These are phyloP conservation scores for Naganishia kalamii DNA, from an alignment of 768 basidiomycete genomes.

Conservation along the genomic window DNA sequence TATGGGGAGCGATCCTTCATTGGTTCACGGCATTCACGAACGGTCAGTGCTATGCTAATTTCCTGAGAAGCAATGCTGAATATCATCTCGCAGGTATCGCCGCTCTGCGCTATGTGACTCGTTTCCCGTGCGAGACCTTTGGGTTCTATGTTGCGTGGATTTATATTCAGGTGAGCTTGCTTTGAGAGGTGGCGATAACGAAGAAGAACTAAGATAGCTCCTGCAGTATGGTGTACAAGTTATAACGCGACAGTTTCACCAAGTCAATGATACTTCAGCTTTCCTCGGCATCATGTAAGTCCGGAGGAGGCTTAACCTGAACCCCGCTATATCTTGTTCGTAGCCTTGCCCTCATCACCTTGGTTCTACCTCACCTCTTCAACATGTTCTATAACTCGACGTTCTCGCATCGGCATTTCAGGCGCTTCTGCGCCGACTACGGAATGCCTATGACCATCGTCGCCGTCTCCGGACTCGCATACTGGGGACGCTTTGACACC, in stretches of 20 bases:
- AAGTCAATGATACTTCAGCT: slow-evolving; percentile 32
- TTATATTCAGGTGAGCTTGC: slow-evolving; percentile 24
- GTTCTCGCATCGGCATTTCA: slow-evolving; percentile 66
- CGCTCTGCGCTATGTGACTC: slow-evolving; percentile 76
- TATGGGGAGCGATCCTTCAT: slow-evolving; percentile 75
- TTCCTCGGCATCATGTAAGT: slow-evolving; percentile 44
- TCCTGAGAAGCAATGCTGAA: background rate
- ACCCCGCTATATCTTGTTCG: too few relatives aligned
- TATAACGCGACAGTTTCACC: slow-evolving; percentile 63
- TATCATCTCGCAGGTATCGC: slow-evolving; percentile 49
- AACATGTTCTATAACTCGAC: slow-evolving; percentile 58
- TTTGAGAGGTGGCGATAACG: background rate
- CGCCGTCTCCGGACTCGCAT: slow-evolving; percentile 67
- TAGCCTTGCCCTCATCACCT: slow-evolving; percentile 71
- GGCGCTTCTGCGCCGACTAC: slow-evolving; percentile 75
- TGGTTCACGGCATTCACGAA: slow-evolving; percentile 75
- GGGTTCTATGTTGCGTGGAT: slow-evolving; percentile 87
- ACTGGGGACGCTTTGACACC: slow-evolving; percentile 71
- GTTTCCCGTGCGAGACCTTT: slow-evolving; percentile 86
- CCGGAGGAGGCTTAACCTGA: slow-evolving; percentile 42
- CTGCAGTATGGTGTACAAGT: slow-evolving; percentile 85
- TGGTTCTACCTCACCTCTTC: slow-evolving; percentile 68
- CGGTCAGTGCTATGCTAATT: slow-evolving; percentile 50
- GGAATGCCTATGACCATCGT: slow-evolving; percentile 84
- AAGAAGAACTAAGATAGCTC: background rate